Percentiles rank a stretch among this genome's conserved stretches.
Conservation (phyloP, 169 alveolate genomes). For the Plasmodium cynomolgi region DNA sequence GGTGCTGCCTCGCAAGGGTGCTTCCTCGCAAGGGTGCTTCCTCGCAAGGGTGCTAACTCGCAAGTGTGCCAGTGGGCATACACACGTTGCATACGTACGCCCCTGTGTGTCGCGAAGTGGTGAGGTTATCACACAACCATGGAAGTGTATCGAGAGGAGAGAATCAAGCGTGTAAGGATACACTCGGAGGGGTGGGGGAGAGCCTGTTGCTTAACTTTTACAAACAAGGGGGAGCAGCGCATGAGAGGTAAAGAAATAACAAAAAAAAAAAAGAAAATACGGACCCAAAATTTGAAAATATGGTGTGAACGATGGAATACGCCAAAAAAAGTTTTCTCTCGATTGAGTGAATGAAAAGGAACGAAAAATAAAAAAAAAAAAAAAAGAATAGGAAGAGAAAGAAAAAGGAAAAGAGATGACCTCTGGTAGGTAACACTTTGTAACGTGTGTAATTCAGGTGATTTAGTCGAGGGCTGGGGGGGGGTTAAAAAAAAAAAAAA, state of each 20-base stretch:
- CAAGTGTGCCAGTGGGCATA: neutral
- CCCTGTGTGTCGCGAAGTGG: neutral
- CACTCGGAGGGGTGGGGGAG: neutral
- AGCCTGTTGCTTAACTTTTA: neutral
- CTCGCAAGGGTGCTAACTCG: too few species aligned
- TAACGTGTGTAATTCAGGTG: neutral
- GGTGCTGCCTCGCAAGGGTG: neutral
- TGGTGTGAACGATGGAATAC: neutral
- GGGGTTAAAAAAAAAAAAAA: neutral
- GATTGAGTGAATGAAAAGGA: neutral
- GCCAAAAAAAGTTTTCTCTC: neutral
- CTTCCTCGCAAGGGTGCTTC: too few species aligned
- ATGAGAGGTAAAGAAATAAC: neutral
- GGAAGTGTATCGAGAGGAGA: neutral
- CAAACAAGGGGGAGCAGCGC: neutral
- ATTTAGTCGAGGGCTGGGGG: neutral
- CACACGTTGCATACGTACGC: neutral
- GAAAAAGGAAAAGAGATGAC: neutral
- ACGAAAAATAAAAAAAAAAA: neutral
- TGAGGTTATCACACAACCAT: neutral
- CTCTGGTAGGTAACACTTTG: neutral
- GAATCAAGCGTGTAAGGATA: neutral
- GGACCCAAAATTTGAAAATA: neutral
- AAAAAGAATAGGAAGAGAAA: neutral
- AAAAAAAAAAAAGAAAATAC: too few species aligned